Evolutionary conservation across 176 grass and related monocot species (phyloP).

Genomic region (sorghum (Sorghum bicolor)): DNA sequence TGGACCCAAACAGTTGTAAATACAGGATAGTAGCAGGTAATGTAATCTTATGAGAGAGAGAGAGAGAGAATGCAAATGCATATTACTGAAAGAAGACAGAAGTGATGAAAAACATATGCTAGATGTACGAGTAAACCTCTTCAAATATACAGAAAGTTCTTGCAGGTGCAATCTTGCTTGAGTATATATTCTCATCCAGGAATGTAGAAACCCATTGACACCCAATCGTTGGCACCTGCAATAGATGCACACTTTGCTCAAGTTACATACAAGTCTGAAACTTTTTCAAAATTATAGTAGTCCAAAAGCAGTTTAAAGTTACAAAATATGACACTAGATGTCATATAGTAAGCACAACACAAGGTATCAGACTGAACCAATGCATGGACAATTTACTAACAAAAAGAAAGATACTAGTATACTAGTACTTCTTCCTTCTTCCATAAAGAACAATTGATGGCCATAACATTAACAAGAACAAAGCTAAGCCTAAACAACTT

Average conservation of each 20-base stretch:
- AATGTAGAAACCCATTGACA: constrained; percentile 73
- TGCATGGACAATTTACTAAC: constrained; percentile 5
- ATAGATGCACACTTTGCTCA: constrained; percentile 26
- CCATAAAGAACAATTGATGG: neutral
- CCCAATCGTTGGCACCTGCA: constrained; percentile 65
- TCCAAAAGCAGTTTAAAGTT: neutral
- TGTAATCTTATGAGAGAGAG: neutral
- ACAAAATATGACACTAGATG: neutral
- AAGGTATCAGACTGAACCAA: neutral
- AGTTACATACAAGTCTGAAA: constrained; percentile 16
- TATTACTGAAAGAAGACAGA: neutral
- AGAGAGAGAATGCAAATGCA: neutral
- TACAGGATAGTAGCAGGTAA: neutral
- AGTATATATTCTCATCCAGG: constrained; percentile 63
- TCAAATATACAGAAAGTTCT: constrained; percentile 97
- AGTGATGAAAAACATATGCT: constrained; percentile 18
- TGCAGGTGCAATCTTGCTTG: constrained; percentile 62
- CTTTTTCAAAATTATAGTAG: neutral
- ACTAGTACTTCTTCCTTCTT: neutral
- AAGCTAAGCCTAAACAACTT: neutral
- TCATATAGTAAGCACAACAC: neutral
- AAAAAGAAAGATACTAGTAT: neutral
- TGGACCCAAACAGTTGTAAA: neutral
- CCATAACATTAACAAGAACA: neutral
- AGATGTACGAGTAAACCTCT: constrained; percentile 55